A percentile compares a stretch with the other conserved stretches of the same genome.
Conservation (phyloP, 768 basidiomycete genomes). For the Boletus fagicola region DNA sequence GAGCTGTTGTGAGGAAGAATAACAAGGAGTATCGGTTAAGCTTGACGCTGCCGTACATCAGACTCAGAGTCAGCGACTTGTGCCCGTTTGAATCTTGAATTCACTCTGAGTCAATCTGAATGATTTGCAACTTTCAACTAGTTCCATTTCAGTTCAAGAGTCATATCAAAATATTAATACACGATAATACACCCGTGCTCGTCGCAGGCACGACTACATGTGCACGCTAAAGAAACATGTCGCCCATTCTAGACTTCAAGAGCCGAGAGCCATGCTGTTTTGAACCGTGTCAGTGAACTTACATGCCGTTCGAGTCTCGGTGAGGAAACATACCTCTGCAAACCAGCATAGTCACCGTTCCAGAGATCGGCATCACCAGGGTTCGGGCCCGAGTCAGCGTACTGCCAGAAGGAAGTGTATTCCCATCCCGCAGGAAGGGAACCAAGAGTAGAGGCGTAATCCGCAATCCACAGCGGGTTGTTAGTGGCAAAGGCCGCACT, state of each 20-base stretch:
- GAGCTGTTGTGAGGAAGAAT: not conserved
- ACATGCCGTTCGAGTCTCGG: not conserved
- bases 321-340: slow-evolving; percentile 34
- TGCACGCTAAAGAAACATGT: not conserved
- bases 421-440: slow-evolving; percentile 59
- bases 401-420: slow-evolving; percentile 61
- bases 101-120: too few relatives aligned
- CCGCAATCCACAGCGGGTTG: slow-evolving; percentile 64
- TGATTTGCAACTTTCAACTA: not conserved
- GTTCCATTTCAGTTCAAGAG: not conserved
- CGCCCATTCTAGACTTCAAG: not conserved
- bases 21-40: not conserved
- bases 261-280: slow-evolving; percentile 25
- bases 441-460: slow-evolving; percentile 48
- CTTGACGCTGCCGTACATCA: not conserved
- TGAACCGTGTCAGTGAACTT: not conserved
- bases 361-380: slow-evolving; percentile 59
- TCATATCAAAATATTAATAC: not conserved
- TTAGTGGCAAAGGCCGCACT: slow-evolving; percentile 46
- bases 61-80: too few relatives aligned
- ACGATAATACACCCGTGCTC: not conserved
- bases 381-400: slow-evolving; percentile 51
- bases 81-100: too few relatives aligned
- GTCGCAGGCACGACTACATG: not conserved
- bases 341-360: slow-evolving; percentile 48